Evolutionary conservation across 2,329 filamentous ascomycete genomes (phyloP), one percentile per base, ranked within the genome.

Genomic region (Xylariaceae sp.): DNA sequence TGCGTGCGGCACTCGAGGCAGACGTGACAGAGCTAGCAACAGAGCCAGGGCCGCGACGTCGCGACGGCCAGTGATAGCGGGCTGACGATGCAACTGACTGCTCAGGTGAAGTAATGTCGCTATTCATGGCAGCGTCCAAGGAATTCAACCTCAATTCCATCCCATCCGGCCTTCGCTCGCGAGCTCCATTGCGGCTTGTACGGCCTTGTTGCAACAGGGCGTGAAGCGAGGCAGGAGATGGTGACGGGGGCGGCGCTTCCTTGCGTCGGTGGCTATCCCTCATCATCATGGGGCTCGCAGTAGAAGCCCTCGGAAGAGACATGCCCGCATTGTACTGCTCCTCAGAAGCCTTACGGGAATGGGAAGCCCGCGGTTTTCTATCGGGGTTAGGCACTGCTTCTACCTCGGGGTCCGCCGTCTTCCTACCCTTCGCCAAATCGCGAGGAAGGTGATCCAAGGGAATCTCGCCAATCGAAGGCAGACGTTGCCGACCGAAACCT

Each of bases 401-500:
- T 6, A 26, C 6, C 22, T 11, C 22, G 11, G 11, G 53, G 48
- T 17, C 50, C 45, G 32, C 56, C 59, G 3, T 26, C 22, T 11
- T 26, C 22, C 44, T 48, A 3, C 59, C 45, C 38, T 57, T 60
- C 2, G 66, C 41, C 3, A 44, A 37, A 6, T 63, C 54, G 8
- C 63, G 64, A 22, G 59, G 50, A 34, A 54, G 41, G 26, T 56
- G 54, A 39, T 62, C 56, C 2, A 34, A 41, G 26, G 80, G 79
- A 15, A 73, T 79, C 66, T 89, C 86, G 9, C 85, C 86, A 42
- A 90, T 91, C 0, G 86, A 91, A 12, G 87, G 81, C 26, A 91
- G 71, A n/a, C 85, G 78, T 41, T 77, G 75, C 30, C 83, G 74
- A 28, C 70, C 68, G 50, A 81, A 84, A 9, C 72, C 76, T 29